Base-by-base conservation (phyloP, 345 rosid genomes). In the Salix caprea region DNA sequence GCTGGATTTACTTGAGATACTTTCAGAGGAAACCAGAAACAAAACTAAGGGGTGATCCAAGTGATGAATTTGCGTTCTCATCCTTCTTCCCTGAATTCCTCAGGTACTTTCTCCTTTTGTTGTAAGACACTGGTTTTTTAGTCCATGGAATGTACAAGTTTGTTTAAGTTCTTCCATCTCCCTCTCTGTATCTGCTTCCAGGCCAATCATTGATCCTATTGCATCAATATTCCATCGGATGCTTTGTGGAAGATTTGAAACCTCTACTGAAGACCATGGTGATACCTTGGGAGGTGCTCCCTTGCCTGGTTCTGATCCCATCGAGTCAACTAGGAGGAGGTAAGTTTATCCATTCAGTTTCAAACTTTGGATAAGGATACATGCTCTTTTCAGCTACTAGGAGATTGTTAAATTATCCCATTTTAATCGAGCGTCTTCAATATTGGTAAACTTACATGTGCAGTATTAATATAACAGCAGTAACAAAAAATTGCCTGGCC, bases 291-390 rank as follows among this genome's bases (percentile, higher is more conserved):
- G 92, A 19, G 89, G 92, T 58, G 85, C 91, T 48, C 84, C 97
- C 26, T 85, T 96, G 79, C 98, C 90, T n/a, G 97, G 97, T 78
- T 96, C 98, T 75, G 97, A 96, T 79, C 92, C 97, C 52, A 87
- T 89, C 54, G 99, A 96, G 86, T 92, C 99, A 73, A 87, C 99
- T 62, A 89, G 99, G 82, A 94, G 98, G 83, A 92, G 99, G 99
- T 92, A 85, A 58, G 28, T 58, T 58, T 58, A 58, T 23, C 28
- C 64, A 58, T 23, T 23, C 28, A n/a, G 4, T n/a, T 58, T 58
- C 23, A 58, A 58, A 23, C 64, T 58, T n/a, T 58, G 6, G 64
- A 58, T 23, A n/a, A 58, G 32, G 6, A 73, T 24, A 10, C 6
- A 15, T 73, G 56, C 15, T 5, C 54, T 23, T 73, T n/a, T 26